phyloP scores from a whole-genome alignment of 768 basidiomycete genomes.

The Amylocystis lapponica region DNA sequence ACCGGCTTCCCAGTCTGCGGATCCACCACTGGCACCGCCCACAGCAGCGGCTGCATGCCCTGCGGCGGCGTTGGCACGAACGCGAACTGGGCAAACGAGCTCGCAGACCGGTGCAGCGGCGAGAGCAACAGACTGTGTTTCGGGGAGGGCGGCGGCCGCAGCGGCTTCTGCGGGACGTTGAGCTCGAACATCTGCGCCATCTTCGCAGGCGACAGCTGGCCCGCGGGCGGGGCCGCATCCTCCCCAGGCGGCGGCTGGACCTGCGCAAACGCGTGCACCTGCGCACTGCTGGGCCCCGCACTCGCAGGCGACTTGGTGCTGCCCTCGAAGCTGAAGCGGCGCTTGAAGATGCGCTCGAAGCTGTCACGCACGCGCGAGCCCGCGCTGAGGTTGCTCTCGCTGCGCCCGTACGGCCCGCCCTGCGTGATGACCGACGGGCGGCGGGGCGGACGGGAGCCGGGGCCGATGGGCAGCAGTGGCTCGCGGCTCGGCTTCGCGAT shows the following conservation, averaged over 20 bases:
- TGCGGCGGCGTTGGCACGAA: conserved; percentile 27
- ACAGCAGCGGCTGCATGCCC: conserved; percentile 26
- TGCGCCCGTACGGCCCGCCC: conserved; percentile 22
- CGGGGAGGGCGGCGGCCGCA: conserved; percentile 12
- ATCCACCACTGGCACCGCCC: conserved; percentile 26
- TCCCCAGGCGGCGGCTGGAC: conserved; percentile 6
- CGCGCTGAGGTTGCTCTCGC: conserved; percentile 20
- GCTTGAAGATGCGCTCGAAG: conserved; percentile 54
- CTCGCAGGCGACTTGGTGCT: conserved; percentile 18
- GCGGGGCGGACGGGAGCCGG: conserved; percentile 14
- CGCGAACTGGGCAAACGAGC: conserved; percentile 12
- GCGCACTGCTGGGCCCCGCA: conserved; percentile 10
- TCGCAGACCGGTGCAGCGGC: conserved; percentile 14
- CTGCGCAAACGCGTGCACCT: conserved; percentile 8
- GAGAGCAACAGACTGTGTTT: conserved; percentile 13
- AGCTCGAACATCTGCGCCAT: conserved; percentile 22
- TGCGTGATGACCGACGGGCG: conserved; percentile 22
- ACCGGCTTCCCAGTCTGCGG: conserved; percentile 34
- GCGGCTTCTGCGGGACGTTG: conserved; percentile 14
- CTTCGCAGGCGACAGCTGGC: conserved; percentile 10
- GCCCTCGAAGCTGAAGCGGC: conserved; percentile 37
- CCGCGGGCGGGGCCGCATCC: conserved; percentile 11
- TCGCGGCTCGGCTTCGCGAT: conserved; percentile 61
- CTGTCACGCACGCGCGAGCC: conserved; percentile 47
- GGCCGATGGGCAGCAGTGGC: conserved; percentile 56